These are phyloP conservation scores for Solanum hybrid DNA, from an alignment of 305 asterid genomes.

Conservation along the genomic window DNA sequence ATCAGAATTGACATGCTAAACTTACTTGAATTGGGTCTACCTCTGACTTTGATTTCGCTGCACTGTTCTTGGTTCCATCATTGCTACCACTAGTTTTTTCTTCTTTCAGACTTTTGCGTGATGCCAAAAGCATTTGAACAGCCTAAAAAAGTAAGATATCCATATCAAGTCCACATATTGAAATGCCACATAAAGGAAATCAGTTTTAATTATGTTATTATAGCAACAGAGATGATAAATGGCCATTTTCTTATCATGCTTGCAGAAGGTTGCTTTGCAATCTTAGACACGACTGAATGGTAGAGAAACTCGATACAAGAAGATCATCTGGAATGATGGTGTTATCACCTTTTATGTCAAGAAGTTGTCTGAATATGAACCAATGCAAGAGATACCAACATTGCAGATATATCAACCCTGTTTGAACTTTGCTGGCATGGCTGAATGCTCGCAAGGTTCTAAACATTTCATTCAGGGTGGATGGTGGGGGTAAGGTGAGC, in stretches of 20 bases:
- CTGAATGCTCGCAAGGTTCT: not conserved
- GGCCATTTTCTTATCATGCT: not conserved
- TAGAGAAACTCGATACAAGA: not conserved
- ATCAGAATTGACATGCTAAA: slow-evolving; percentile 4
- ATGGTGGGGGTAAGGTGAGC: not conserved
- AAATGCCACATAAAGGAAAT: not conserved
- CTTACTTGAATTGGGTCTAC: slow-evolving; percentile 84
- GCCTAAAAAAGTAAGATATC: slow-evolving; percentile 40
- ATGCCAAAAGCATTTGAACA: slow-evolving; percentile 56
- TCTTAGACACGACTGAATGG: not conserved
- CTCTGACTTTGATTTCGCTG: slow-evolving; percentile 22
- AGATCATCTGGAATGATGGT: not conserved
- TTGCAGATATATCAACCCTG: not conserved
- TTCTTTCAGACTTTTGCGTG: slow-evolving; percentile 55
- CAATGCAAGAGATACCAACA: not conserved
- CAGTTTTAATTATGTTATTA: not conserved
- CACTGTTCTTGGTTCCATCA: slow-evolving; percentile 19
- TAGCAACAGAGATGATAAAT: not conserved
- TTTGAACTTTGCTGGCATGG: not conserved
- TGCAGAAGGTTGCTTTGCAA: not conserved
- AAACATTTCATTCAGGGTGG: not conserved
- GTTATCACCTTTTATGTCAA: not conserved
- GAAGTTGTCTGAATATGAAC: not conserved
- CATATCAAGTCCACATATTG: not conserved
- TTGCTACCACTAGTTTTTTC: slow-evolving; percentile 30